Evolutionary conservation across 2,329 filamentous ascomycete genomes (phyloP), one percentile per base, ranked within the genome.

Genomic region (Pestalotiopsis sp.): DNA sequence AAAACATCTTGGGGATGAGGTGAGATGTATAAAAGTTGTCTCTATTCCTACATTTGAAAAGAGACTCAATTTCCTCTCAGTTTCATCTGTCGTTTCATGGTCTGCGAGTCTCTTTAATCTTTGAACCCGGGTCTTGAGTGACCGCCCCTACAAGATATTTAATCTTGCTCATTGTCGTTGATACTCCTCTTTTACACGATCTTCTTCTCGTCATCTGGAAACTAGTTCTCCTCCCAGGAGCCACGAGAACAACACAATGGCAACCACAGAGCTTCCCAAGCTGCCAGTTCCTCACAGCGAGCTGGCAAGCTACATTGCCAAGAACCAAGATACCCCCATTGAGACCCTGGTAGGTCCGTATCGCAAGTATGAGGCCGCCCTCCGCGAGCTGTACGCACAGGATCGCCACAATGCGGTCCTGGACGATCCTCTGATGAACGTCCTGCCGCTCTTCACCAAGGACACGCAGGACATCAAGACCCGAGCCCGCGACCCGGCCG

Each of bases 381-480:
- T 94, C 65, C 88, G 92, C 59, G 85, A 90, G 71, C 75, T 91
- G 20, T 94, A 90, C 74, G 91, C 92, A 49, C 92, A 93, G 75
- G 85, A 92, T 63, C 89, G 89, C 5, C 79, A 82, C 66, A 88
- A 92, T 70, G 83, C 87, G 6, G 80, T 83, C 23, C 81, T 92
- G 20, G 77, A 87, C 41, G 85, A 91, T 71, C 83, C 83, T 6
- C 79, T 86, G 68, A 80, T 92, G 76, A 93, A 92, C 73, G 81
- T 92, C 27, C 81, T 93, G 7, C 90, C 92, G 1, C 80, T 94
- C 38, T 94, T 92, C 77, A 85, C 83, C 65, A 79, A 85, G 17
- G 80, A 86, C 69, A 88, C 90, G 66, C 73, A 83, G 3, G 77
- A 85, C 59, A 83, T 93, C 76, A 90, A 84, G 69, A 86, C 90